phyloP scores from a whole-genome alignment of 495 filamentous ascomycete species.

The Niebla homalea region DNA sequence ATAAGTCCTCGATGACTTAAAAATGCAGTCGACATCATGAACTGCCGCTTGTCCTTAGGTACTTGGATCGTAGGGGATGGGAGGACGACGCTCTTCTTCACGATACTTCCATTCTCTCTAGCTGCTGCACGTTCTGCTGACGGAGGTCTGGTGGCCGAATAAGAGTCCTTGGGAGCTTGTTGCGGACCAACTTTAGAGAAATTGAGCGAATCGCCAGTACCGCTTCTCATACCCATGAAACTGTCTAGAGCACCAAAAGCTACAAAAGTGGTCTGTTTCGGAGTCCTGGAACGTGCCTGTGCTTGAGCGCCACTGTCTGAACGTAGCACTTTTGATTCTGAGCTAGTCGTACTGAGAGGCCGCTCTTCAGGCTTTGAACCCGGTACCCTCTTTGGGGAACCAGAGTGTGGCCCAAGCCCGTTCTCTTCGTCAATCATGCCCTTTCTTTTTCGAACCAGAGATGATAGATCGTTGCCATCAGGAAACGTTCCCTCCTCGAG shows the following conservation, averaged over 20 bases:
- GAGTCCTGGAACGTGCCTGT: not conserved
- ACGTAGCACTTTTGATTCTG: not conserved
- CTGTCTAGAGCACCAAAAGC: slow-evolving; percentile 26
- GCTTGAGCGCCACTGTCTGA: not conserved
- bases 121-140: too few relatives aligned
- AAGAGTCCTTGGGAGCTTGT: too few relatives aligned
- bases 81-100: too few relatives aligned
- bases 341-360: not conserved
- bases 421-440: slow-evolving; percentile 3
- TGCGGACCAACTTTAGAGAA: too few relatives aligned
- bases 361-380: not conserved
- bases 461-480: slow-evolving; percentile 16
- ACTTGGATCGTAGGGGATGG: slow-evolving; percentile 1
- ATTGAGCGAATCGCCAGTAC: not conserved
- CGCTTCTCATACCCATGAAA: slow-evolving; percentile 29
- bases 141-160: too few relatives aligned
- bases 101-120: too few relatives aligned
- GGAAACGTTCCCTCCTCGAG: slow-evolving; percentile 22
- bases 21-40: slow-evolving; percentile 38
- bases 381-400: not conserved
- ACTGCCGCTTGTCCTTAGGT: slow-evolving; percentile 13
- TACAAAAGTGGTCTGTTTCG: slow-evolving; percentile 7
- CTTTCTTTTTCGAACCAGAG: slow-evolving; percentile 17
- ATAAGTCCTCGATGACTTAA: slow-evolving; percentile 31
- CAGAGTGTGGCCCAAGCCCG: not conserved